Conservation (phyloP, 139 green algal species). For the Zygnema circumcarinatum region DNA sequence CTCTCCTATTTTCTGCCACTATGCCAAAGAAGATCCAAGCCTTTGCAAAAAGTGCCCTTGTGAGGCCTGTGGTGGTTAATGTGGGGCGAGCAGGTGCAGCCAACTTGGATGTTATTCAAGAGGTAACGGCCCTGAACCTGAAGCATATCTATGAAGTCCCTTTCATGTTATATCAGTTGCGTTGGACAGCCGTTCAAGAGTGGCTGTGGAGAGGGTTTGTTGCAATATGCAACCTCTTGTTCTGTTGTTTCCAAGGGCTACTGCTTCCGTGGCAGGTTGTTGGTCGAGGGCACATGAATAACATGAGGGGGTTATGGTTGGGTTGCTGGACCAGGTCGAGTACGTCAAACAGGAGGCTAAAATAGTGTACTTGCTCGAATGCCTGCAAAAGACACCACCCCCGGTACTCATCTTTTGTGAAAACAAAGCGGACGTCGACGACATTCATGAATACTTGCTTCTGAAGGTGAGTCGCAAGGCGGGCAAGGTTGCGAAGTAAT, state of each 20-base stretch:
- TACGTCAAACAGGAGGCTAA: conserved; percentile 98
- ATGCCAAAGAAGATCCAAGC: conserved; percentile 98
- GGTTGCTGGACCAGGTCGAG: too few relatives aligned
- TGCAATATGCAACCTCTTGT: too few relatives aligned
- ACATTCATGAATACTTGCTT: conserved; percentile 90
- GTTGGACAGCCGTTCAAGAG: too few relatives aligned
- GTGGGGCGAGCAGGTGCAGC: conserved; percentile 89
- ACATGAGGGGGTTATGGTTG: too few relatives aligned
- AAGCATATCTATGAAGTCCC: too few relatives aligned
- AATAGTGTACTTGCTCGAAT: conserved; percentile 93
- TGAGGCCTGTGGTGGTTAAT: conserved; percentile 92
- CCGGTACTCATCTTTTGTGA: conserved; percentile 97
- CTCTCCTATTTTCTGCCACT: conserved; percentile 96
- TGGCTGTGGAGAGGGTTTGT: too few relatives aligned
- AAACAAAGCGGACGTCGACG: conserved; percentile 97
- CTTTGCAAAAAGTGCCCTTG: conserved; percentile 94
- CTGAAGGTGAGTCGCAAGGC: conserved; percentile 57
- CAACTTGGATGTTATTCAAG: conserved; percentile 96
- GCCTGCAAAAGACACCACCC: conserved; percentile 96
- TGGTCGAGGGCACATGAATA: too few relatives aligned
- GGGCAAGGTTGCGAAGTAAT: too few relatives aligned
- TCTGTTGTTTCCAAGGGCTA: too few relatives aligned
- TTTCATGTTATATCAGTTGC: too few relatives aligned
- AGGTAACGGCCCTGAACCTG: conserved; percentile 24
- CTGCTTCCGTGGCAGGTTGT: too few relatives aligned